These are phyloP conservation scores for Penicillium odoratum DNA, from an alignment of 495 filamentous ascomycete genomes.

Conservation along the genomic window DNA sequence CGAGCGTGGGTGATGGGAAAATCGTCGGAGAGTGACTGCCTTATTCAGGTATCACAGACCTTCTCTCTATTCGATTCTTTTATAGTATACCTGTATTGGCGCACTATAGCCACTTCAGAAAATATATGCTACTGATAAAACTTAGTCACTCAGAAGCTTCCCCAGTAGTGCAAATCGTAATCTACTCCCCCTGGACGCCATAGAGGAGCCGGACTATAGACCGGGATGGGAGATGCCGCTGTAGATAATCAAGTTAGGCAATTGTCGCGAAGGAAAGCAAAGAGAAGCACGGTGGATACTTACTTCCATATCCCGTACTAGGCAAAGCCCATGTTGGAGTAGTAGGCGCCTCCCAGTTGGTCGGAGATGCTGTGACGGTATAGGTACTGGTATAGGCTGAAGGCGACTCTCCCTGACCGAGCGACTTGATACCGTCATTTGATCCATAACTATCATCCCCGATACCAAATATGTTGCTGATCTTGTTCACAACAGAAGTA, in stretches of 20 bases:
- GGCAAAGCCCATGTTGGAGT: constrained; percentile 28
- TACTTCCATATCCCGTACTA: constrained; percentile 33
- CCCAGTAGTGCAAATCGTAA: constrained; percentile 33
- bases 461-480: constrained; percentile 46
- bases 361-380: constrained; percentile 31
- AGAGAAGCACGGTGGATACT: background rate
- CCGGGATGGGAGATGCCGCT: constrained; percentile 30
- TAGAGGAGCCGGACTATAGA: constrained; percentile 26
- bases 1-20: no score
- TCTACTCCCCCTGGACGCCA: constrained; percentile 30
- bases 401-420: constrained; percentile 15
- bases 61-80: no score
- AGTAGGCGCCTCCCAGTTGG: constrained; percentile 22
- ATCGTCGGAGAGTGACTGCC: no score
- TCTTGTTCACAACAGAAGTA: constrained; percentile 37
- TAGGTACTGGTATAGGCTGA: constrained; percentile 27
- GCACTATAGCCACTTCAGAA: no score
- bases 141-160: constrained; percentile 5
- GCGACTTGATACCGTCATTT: constrained; percentile 23
- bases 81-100: no score
- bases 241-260: background rate
- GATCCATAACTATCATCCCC: constrained; percentile 36
- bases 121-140: no score
- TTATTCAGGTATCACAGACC: no score
- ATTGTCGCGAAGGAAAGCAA: background rate